phyloP scores from a whole-genome alignment of 2,329 filamentous ascomycete genomes.

The Macrophomina phaseolina region DNA sequence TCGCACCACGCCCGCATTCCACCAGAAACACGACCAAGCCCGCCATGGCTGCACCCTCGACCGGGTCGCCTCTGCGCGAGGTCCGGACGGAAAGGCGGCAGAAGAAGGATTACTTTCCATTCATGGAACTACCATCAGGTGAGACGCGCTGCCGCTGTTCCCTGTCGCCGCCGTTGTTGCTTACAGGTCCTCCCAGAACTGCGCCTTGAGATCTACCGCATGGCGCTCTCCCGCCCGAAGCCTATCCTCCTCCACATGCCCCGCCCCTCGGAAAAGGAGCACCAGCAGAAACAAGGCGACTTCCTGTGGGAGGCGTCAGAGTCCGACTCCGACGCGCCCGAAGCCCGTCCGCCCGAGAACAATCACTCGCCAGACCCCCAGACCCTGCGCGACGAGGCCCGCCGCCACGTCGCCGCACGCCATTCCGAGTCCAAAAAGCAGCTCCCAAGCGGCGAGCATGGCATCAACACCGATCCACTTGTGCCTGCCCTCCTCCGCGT shows the following conservation, averaged over 20 bases:
- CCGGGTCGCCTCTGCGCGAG: background rate
- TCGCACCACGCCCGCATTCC: background rate
- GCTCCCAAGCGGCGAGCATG: conserved; percentile 5
- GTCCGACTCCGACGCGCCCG: background rate
- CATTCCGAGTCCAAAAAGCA: conserved; percentile 29
- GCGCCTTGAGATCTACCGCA: conserved; percentile 52
- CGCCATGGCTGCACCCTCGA: background rate
- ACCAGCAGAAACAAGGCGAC: conserved; percentile 2
- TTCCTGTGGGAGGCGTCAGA: conserved; percentile 1
- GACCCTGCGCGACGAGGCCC: background rate
- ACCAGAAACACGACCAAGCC: background rate
- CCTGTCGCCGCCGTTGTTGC: background rate
- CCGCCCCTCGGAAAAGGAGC: conserved; percentile 14
- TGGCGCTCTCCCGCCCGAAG: conserved; percentile 39
- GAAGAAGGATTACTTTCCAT: conserved; percentile 24
- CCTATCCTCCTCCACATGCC: conserved; percentile 40
- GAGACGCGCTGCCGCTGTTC: background rate
- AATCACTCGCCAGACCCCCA: background rate
- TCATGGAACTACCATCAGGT: conserved; percentile 28
- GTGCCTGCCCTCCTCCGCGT: conserved; percentile 46
- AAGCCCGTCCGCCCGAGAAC: background rate
- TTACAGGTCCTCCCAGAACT: conserved; percentile 49
- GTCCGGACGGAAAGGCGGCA: conserved; percentile 1
- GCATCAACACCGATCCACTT: conserved; percentile 40
- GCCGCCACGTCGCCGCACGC: background rate